Conservation (phyloP, 306 rosid genomes). For the Vigna mungo region DNA sequence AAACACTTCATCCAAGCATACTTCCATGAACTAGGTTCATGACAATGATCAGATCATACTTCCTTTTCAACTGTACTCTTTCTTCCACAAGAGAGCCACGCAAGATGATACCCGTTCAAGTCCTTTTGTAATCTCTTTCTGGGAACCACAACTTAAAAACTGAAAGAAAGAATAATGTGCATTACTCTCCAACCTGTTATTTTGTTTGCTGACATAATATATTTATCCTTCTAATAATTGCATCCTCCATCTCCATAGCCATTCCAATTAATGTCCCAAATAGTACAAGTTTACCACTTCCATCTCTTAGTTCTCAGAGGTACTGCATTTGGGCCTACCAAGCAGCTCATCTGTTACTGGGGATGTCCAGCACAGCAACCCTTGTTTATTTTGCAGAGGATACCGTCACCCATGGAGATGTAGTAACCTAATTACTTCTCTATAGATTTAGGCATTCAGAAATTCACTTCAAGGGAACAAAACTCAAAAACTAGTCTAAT, state of each 20-base stretch:
- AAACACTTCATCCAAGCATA: background rate
- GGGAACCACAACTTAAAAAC: background rate
- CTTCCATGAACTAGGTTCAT: background rate
- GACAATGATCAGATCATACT: background rate
- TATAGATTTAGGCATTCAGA: background rate
- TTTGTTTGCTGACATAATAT: background rate
- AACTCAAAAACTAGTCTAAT: background rate
- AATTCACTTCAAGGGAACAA: constrained; percentile 2
- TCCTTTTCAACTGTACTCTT: background rate
- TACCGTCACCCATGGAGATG: background rate
- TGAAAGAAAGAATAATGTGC: background rate
- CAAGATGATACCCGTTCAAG: background rate
- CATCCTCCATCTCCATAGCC: background rate
- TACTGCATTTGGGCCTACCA: background rate
- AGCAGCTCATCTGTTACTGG: background rate
- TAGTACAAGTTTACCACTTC: background rate
- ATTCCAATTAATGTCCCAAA: background rate
- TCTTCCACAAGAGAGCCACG: background rate
- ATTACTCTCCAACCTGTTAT: background rate
- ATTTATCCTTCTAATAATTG: background rate
- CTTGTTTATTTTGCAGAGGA: background rate
- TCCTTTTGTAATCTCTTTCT: background rate
- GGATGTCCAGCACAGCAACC: background rate
- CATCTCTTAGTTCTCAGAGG: background rate
- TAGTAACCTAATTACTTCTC: background rate